phyloP scores from a whole-genome alignment of 2,329 filamentous ascomycete genomes.

The Erysiphe neolycopersici region DNA sequence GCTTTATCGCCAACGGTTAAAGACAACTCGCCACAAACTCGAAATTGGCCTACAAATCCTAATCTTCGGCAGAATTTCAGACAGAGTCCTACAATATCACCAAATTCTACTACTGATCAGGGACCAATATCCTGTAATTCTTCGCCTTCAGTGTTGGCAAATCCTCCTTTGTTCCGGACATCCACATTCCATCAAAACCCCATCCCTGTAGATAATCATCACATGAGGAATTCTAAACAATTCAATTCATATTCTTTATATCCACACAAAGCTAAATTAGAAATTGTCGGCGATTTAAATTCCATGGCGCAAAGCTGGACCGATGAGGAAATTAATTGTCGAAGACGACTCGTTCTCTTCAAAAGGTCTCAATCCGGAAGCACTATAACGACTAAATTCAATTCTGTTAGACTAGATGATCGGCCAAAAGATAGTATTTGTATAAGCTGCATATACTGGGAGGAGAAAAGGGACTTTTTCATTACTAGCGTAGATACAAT shows the following conservation, averaged over 20 bases:
- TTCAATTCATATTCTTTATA: conserved; percentile 36
- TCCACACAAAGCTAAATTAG: conserved; percentile 55
- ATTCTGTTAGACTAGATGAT: conserved; percentile 51
- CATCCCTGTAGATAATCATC: conserved; percentile 19
- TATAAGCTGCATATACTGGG: conserved; percentile 96
- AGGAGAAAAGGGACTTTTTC: conserved; percentile 68
- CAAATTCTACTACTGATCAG: conserved; percentile 7
- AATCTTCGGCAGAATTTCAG: conserved; percentile 17
- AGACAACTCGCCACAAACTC: conserved; percentile 21
- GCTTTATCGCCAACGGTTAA: conserved; percentile 18
- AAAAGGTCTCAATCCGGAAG: conserved; percentile 57
- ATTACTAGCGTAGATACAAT: conserved; percentile 97
- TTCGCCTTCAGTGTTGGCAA: conserved; percentile 13
- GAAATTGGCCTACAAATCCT: conserved; percentile 21
- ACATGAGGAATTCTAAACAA: conserved; percentile 12
- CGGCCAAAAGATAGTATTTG: conserved; percentile 65
- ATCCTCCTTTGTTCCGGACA: conserved; percentile 37
- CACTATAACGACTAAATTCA: conserved; percentile 57
- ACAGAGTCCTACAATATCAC: conserved; percentile 17
- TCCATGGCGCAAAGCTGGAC: conserved; percentile 67
- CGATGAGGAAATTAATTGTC: conserved; percentile 50
- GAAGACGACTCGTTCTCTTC: conserved; percentile 72
- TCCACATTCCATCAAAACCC: conserved; percentile 34
- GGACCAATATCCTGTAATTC: conserved; percentile 6
- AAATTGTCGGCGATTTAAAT: conserved; percentile 64